Percentiles rank a stretch among this genome's conserved stretches.
Evolutionary conservation across 306 rosid species (phyloP).

Genomic region (Quercus engelmannii): DNA sequence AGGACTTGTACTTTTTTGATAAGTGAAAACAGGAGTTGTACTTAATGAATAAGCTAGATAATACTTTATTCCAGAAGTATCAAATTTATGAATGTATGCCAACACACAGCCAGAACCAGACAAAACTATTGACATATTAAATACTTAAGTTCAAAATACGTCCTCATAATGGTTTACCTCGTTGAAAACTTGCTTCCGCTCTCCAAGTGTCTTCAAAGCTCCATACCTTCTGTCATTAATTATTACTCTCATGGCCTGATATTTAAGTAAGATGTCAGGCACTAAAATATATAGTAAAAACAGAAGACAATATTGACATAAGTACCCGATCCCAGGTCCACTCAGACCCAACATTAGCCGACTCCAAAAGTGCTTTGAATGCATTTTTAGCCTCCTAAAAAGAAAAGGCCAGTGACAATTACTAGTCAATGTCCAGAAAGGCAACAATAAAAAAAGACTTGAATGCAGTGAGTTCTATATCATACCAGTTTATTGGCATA

Average conservation of each 20-base stretch:
- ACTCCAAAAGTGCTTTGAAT: constrained; percentile 79
- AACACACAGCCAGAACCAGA: neutral
- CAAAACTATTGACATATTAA: neutral
- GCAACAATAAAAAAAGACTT: constrained; percentile 11
- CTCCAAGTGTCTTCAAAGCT: constrained; percentile 85
- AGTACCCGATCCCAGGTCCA: constrained; percentile 99
- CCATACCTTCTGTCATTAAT: constrained; percentile 91
- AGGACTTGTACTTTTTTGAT: neutral
- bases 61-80: neutral
- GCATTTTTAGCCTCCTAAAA: constrained; percentile 86
- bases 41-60: neutral
- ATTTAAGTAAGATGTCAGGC: constrained; percentile 20
- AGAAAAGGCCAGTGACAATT: constrained; percentile 9
- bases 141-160: neutral
- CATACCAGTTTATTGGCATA: constrained; percentile 75
- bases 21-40: neutral
- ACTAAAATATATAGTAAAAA: neutral
- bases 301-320: neutral
- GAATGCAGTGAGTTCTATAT: constrained; percentile 9
- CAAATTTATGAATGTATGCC: neutral
- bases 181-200: constrained; percentile 88
- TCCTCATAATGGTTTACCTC: constrained; percentile 55
- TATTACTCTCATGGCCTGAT: constrained; percentile 84
- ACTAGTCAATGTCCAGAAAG: constrained; percentile 20
- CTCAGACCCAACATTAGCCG: constrained; percentile 83